A percentile compares a stretch with the other conserved stretches of the same genome.
Evolutionary conservation across 2,329 filamentous ascomycete species (phyloP).

Genomic region (Xylaria digitata): DNA sequence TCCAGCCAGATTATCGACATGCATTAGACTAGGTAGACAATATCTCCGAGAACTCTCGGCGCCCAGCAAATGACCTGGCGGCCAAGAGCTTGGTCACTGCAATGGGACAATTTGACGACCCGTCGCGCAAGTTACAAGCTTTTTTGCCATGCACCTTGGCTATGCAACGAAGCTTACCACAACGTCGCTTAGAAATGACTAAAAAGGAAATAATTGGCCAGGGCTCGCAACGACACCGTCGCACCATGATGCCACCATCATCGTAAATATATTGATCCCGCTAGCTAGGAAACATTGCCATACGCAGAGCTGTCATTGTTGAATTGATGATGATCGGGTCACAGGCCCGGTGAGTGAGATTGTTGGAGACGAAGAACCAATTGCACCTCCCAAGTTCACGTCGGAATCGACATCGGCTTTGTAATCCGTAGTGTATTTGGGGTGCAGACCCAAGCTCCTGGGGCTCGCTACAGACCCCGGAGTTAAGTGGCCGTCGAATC

Average conservation of each 20-base stretch:
- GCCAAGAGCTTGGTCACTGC: conserved; percentile 37
- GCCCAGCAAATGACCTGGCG: conserved; percentile 26
- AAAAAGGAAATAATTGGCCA: conserved; percentile 8
- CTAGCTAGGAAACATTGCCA: conserved; percentile 11
- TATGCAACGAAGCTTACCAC: conserved; percentile 36
- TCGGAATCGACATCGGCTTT: not conserved
- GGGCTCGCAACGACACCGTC: not conserved
- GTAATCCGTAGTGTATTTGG: not conserved
- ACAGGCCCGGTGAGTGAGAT: not conserved
- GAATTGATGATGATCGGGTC: not conserved
- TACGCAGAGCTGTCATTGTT: not conserved
- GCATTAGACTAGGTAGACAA: conserved; percentile 2
- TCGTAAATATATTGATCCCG: not conserved
- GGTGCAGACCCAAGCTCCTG: conserved; percentile 11
- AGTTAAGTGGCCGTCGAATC: conserved; percentile 14
- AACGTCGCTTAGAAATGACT: conserved; percentile 29
- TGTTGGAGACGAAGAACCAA: conserved; percentile 16
- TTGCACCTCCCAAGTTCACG: conserved; percentile 17
- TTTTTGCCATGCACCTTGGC: conserved; percentile 38
- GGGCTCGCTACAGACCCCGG: conserved; percentile 11
- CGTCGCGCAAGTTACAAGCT: conserved; percentile 29
- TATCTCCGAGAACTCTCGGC: conserved; percentile 33
- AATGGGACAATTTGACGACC: conserved; percentile 24
- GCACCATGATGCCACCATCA: conserved; percentile 1
- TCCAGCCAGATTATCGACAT: conserved; percentile 4